A percentile compares a stretch with the other conserved stretches of the same genome.
phyloP scores from a whole-genome alignment of 1,139 yeast species.

The Candida tropicalis region DNA sequence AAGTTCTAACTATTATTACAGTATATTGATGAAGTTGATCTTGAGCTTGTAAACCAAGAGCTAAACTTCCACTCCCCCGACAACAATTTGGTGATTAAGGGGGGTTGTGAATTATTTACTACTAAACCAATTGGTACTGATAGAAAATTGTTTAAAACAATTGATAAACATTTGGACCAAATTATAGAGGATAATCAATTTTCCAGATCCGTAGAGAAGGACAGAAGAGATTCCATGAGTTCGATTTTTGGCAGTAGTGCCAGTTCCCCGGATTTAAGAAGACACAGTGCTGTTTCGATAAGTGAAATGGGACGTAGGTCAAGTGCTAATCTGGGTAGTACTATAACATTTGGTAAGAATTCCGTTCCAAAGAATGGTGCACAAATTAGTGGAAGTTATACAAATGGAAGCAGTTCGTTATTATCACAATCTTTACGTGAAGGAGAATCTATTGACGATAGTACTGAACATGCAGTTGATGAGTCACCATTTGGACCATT shows the following conservation, averaged over 20 bases:
- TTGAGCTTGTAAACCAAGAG: slow-evolving; percentile 85
- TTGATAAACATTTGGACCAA: slow-evolving; percentile 78
- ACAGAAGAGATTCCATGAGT: slow-evolving; percentile 40
- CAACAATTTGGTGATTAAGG: slow-evolving; percentile 69
- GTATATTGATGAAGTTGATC: slow-evolving; percentile 91
- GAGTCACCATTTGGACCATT: slow-evolving; percentile 94
- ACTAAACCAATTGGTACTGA: slow-evolving; percentile 93
- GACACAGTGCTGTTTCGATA: slow-evolving; percentile 24
- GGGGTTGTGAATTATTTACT: slow-evolving; percentile 94
- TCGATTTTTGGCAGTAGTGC: slow-evolving; percentile 42
- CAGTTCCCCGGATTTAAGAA: slow-evolving; percentile 28
- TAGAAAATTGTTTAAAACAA: slow-evolving; percentile 80
- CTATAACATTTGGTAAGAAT: slow-evolving; percentile 9
- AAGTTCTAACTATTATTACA: slow-evolving; percentile 24
- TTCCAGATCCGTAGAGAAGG: slow-evolving; percentile 44
- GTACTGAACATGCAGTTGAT: slow-evolving; percentile 29
- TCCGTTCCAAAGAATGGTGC: slow-evolving; percentile 10
- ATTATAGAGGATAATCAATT: slow-evolving; percentile 58
- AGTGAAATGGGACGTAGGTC: slow-evolving; percentile 30
- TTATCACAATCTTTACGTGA: slow-evolving; percentile 24
- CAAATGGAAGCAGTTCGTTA: slow-evolving; percentile 10
- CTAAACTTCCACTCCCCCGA: slow-evolving; percentile 87
- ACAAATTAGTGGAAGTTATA: slow-evolving; percentile 1
- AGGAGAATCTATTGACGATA: slow-evolving; percentile 25
- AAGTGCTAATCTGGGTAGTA: slow-evolving; percentile 20